Conservation (phyloP, 2,329 filamentous ascomycete genomes). For the Cadophora malorum region DNA sequence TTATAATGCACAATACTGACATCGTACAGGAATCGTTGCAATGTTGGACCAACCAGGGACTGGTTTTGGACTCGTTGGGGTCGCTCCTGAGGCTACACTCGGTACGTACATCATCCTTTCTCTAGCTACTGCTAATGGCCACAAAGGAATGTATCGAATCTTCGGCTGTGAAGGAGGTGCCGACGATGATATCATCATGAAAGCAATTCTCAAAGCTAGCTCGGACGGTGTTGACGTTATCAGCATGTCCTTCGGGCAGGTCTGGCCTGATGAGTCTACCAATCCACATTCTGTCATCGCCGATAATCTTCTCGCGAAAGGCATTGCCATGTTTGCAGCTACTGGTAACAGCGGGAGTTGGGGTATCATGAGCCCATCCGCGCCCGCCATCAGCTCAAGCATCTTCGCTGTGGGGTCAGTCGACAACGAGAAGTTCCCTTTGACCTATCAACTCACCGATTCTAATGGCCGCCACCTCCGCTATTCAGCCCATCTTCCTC, state of each 20-base stretch:
- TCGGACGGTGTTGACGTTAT: constrained; percentile 38
- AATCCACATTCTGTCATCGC: constrained; percentile 13
- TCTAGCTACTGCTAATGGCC: not conserved
- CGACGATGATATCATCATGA: constrained; percentile 34
- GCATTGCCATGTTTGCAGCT: constrained; percentile 14
- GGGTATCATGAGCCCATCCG: not conserved
- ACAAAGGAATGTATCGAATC: constrained; percentile 33
- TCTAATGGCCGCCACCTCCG: constrained; percentile 13
- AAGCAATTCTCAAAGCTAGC: constrained; percentile 35
- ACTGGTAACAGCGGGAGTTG: constrained; percentile 4
- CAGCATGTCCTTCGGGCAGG: constrained; percentile 37
- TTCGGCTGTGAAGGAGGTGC: constrained; percentile 33
- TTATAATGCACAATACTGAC: not conserved
- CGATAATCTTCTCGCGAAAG: not conserved
- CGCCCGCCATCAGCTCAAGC: constrained; percentile 3
- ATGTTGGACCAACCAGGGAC: constrained; percentile 27
- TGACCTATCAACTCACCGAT: constrained; percentile 11
- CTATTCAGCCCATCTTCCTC: constrained; percentile 13
- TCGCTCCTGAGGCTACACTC: constrained; percentile 36
- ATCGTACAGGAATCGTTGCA: constrained; percentile 36
- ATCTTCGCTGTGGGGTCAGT: constrained; percentile 12
- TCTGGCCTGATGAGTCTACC: constrained; percentile 11
- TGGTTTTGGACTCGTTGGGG: constrained; percentile 33
- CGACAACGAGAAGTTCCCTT: constrained; percentile 8
- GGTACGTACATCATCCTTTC: constrained; percentile 13